Conservation (phyloP, 768 basidiomycete species). For the Lactifluus subvellereus region DNA sequence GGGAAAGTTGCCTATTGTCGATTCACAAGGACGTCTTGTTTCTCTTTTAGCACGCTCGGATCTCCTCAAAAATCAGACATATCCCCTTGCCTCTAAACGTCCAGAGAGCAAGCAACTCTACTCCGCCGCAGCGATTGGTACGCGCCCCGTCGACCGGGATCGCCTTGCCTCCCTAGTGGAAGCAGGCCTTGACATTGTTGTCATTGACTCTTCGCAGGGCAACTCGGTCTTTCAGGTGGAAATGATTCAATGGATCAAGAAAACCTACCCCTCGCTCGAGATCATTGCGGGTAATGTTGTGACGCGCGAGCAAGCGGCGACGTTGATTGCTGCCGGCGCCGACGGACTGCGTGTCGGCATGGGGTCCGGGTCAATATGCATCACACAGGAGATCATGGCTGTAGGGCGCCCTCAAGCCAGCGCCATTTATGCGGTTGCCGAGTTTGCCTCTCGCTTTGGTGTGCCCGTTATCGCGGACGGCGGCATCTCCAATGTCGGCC, state of each 20-base stretch:
- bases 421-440: constrained; percentile 94
- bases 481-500: constrained; percentile 91
- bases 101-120: constrained; percentile 91
- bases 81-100: constrained; percentile 89
- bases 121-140: constrained; percentile 93
- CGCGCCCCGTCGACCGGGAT: constrained; percentile 80
- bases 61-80: constrained; percentile 95
- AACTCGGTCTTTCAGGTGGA: constrained; percentile 92
- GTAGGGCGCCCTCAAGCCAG: constrained; percentile 97
- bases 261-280: constrained; percentile 77
- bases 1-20: constrained; percentile 90
- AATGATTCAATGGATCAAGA: constrained; percentile 92
- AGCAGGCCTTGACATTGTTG: constrained; percentile 91
- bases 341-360: constrained; percentile 96
- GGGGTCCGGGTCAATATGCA: constrained; percentile 98
- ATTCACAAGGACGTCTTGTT: constrained; percentile 56
- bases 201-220: constrained; percentile 95
- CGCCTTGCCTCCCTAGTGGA: constrained; percentile 82
- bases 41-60: constrained; percentile 95
- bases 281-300: constrained; percentile 98
- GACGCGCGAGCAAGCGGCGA: constrained; percentile 94
- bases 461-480: constrained; percentile 97
- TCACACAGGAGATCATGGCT: constrained; percentile 99
- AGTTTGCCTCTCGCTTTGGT: constrained; percentile 90
- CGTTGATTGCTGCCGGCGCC: constrained; percentile 88